phyloP scores from a whole-genome alignment of 2,329 filamentous ascomycete species.

The Teratosphaeria epicoccoides region DNA sequence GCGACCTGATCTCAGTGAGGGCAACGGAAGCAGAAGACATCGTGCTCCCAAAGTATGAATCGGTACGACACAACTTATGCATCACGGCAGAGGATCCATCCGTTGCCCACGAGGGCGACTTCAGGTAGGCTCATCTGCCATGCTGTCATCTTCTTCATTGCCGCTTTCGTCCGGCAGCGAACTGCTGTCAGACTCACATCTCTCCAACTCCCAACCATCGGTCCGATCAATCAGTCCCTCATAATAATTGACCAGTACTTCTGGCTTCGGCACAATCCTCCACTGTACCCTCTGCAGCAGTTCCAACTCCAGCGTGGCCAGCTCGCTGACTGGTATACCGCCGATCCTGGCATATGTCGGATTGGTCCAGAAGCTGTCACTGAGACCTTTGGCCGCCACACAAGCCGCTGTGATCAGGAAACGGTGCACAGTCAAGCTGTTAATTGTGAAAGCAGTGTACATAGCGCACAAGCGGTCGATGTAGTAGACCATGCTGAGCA shows the following conservation, averaged over 20 bases:
- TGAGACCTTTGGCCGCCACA: conserved; percentile 89
- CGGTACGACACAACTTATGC: not conserved
- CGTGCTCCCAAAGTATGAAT: no score
- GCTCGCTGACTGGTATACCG: conserved; percentile 77
- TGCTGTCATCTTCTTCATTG: not conserved
- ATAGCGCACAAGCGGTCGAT: conserved; percentile 88
- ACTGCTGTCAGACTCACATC: conserved; percentile 7
- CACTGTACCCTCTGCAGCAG: conserved; percentile 88
- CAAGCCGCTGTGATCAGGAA: conserved; percentile 94
- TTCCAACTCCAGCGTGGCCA: conserved; percentile 85
- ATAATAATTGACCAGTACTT: conserved; percentile 90
- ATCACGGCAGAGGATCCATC: not conserved
- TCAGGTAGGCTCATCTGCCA: not conserved
- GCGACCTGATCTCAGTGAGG: no score
- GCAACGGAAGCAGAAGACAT: no score
- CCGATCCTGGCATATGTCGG: conserved; percentile 90
- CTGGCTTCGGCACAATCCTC: conserved; percentile 92
- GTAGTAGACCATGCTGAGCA: conserved; percentile 99
- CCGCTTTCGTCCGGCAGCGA: conserved; percentile 8
- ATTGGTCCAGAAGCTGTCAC: conserved; percentile 97
- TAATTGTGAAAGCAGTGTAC: conserved; percentile 92
- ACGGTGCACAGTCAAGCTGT: conserved; percentile 89
- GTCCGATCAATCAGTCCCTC: conserved; percentile 65
- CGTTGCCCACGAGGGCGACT: not conserved
- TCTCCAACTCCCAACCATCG: conserved; percentile 47